phyloP scores from a whole-genome alignment of 116 monocot species.

The Thalassia testudinum region DNA sequence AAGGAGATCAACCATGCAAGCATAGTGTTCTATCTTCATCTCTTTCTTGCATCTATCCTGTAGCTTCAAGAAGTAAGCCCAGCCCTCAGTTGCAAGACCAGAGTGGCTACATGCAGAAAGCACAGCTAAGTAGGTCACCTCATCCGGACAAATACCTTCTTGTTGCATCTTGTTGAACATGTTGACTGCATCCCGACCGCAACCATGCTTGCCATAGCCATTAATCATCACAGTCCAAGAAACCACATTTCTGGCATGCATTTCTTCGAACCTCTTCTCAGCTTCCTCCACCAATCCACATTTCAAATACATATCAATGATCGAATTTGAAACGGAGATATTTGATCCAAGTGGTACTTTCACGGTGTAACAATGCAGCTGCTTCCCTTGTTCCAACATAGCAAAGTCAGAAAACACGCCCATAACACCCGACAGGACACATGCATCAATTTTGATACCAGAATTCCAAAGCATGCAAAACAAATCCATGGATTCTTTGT shows the following conservation, averaged over 20 bases:
- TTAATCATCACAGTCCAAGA: slow-evolving; percentile 51
- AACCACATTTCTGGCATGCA: slow-evolving; percentile 15
- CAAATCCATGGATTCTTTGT: slow-evolving; percentile 21
- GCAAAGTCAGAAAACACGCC: slow-evolving; percentile 39
- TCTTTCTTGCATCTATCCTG: slow-evolving; percentile 2
- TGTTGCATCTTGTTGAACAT: slow-evolving; percentile 41
- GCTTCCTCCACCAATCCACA: slow-evolving; percentile 43
- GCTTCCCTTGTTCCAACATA: slow-evolving; percentile 24
- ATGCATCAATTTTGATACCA: slow-evolving; percentile 17
- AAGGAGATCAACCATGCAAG: slow-evolving; percentile 65
- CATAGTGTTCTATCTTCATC: slow-evolving; percentile 42
- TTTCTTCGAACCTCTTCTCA: slow-evolving; percentile 13
- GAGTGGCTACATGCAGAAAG: slow-evolving; percentile 67
- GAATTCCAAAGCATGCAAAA: slow-evolving; percentile 15
- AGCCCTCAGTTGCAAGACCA: slow-evolving; percentile 38
- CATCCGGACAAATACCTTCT: slow-evolving; percentile 28
- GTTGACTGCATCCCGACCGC: slow-evolving; percentile 9
- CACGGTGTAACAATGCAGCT: slow-evolving; percentile 20
- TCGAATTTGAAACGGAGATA: slow-evolving; percentile 28
- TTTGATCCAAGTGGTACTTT: slow-evolving; percentile 18
- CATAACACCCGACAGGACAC: slow-evolving; percentile 25
- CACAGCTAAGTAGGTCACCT: slow-evolving; percentile 20
- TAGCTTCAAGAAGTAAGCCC: slow-evolving; percentile 20
- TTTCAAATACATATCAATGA: slow-evolving; percentile 65
- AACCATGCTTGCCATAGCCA: slow-evolving; percentile 32